phyloP scores from a whole-genome alignment of 768 basidiomycete genomes.

The Pisolithus albus region DNA sequence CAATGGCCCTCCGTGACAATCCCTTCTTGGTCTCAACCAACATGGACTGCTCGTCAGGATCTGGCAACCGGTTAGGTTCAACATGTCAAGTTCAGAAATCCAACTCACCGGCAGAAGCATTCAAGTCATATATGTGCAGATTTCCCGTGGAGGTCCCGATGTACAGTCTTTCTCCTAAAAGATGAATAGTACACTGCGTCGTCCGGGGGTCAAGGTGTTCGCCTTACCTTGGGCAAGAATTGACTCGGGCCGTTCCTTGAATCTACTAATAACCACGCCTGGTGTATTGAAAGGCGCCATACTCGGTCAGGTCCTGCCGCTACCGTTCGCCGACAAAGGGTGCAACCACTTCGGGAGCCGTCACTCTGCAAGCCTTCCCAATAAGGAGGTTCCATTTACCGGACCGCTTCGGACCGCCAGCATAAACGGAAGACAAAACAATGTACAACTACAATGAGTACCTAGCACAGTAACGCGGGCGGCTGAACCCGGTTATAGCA shows the following conservation, averaged over 20 bases:
- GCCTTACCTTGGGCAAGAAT: constrained; percentile 24
- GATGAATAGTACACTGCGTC: not conserved
- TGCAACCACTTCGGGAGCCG: not conserved
- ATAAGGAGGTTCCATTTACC: too few relatives aligned
- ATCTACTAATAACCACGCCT: constrained; percentile 20
- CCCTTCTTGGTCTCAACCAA: constrained; percentile 62
- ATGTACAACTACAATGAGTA: too few relatives aligned
- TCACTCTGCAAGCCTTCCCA: not conserved
- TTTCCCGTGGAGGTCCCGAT: constrained; percentile 54
- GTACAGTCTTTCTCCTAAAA: constrained; percentile 51
- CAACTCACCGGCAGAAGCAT: constrained; percentile 33
- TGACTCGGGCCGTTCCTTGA: constrained; percentile 33
- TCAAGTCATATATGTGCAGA: constrained; percentile 45
- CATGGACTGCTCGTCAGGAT: constrained; percentile 12
- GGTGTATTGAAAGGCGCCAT: constrained; percentile 31
- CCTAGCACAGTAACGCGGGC: too few relatives aligned
- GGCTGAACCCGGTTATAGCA: too few relatives aligned
- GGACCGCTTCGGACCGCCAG: too few relatives aligned
- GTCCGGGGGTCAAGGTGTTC: not conserved
- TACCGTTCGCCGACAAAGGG: not conserved
- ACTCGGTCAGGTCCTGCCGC: not conserved
- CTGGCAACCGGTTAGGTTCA: constrained; percentile 9
- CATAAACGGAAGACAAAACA: too few relatives aligned
- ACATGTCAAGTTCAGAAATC: constrained; percentile 8
- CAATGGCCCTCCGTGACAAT: constrained; percentile 65